Evolutionary conservation across 2,329 filamentous ascomycete species (phyloP), one percentile per base, ranked within the genome.

Genomic region (Fusarium pseudonygamai): DNA sequence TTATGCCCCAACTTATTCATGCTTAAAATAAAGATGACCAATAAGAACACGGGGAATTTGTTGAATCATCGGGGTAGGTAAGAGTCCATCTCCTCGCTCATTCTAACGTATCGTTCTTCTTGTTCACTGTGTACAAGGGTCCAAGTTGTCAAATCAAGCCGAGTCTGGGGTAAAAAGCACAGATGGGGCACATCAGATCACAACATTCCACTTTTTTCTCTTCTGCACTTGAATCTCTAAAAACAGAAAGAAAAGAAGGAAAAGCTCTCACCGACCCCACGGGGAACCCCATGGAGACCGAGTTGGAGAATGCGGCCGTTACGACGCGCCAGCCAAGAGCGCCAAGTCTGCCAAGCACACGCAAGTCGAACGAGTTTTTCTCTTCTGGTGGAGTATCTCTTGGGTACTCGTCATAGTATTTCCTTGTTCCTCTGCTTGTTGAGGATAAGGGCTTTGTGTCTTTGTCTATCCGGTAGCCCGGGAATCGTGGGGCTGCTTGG

Each of bases 251-350:
- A 14, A 16, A 24, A 28, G 2, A 43, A 43, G 28, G 8, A 28
- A 26, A 15, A 13, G 13, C 13, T 22, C 20, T 57, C 49, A 26
- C 28, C 32, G 40, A 69, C 64, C 67, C 67, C 67, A 69, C 52
- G 67, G 64, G 67, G 58, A 69, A 69, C 46, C 64, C 64, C 67
- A 69, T 32, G 18, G 26, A 24, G 46, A 60, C 15, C 16, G 32
- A 39, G 43, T 69, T 69, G 67, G 67, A 69, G 67, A 69, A 52
- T 58, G 46, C 58, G 58, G 52, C 67, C 67, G 67, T 59, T 45
- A 12, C 47, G 40, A 55, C 64, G 58, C 64, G 67, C 67, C 64
- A 32, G 67, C 67, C 67, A 69, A 69, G 64, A 22, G 50, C 2
- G 56, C 56, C 56, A 59, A 59, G 56, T 42, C 18, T 34, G 58